These are phyloP conservation scores for Hymenoscyphus linearis DNA, from an alignment of 2,329 filamentous ascomycete genomes.

Conservation along the genomic window DNA sequence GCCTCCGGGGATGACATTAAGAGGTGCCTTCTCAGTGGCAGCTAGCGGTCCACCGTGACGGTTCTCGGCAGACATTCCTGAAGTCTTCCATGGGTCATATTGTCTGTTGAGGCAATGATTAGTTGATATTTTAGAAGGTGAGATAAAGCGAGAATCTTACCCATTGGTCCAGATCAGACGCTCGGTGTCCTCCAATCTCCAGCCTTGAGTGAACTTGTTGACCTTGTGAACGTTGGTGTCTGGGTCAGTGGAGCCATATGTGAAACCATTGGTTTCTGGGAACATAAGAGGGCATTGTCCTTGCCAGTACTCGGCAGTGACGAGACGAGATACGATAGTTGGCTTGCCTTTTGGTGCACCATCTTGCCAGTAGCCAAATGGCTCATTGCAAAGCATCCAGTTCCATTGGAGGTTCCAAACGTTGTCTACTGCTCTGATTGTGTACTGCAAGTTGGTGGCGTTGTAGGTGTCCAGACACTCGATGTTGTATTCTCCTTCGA, in stretches of 20 bases:
- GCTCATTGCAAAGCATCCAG: constrained; percentile 60
- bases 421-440: constrained; percentile 44
- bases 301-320: constrained; percentile 47
- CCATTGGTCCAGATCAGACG: constrained; percentile 51
- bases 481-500: constrained; percentile 38
- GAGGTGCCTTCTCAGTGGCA: constrained; percentile 42
- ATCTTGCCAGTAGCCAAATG: constrained; percentile 53
- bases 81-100: constrained; percentile 33
- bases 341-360: constrained; percentile 42
- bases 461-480: constrained; percentile 53
- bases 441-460: constrained; percentile 42
- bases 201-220: constrained; percentile 52
- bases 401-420: constrained; percentile 47
- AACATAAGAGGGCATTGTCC: constrained; percentile 52
- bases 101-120: constrained; percentile 32
- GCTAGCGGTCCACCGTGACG: constrained; percentile 49
- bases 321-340: constrained; percentile 47
- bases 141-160: background rate
- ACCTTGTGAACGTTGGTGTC: constrained; percentile 44
- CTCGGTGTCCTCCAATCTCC: constrained; percentile 45
- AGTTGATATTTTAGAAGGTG: background rate
- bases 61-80: constrained; percentile 46
- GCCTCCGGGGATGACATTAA: constrained; percentile 47
- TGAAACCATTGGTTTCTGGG: constrained; percentile 44
- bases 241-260: constrained; percentile 40